These are phyloP conservation scores for Vitis amurensis DNA, from an alignment of 164 flowering plant genomes.

Conservation along the genomic window DNA sequence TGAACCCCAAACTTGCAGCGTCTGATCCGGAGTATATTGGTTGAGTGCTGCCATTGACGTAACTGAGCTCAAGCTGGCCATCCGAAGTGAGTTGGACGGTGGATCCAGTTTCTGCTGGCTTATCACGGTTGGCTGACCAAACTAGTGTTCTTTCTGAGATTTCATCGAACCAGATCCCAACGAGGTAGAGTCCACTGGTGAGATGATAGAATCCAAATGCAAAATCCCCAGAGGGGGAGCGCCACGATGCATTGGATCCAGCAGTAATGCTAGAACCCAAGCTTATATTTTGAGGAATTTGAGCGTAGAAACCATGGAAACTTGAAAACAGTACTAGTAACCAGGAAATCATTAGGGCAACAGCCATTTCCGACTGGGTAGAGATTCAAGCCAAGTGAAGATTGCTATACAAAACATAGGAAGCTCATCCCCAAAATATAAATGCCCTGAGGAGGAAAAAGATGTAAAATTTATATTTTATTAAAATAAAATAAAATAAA, in stretches of 20 bases:
- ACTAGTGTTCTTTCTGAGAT: constrained; percentile 10
- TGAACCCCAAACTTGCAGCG: constrained; percentile 10
- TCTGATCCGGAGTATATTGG: not conserved
- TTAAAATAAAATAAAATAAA: too few relatives aligned
- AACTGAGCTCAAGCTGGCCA: constrained; percentile 16
- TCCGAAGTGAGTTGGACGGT: constrained; percentile 4
- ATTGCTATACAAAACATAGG: too few relatives aligned
- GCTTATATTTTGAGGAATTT: constrained; percentile 11
- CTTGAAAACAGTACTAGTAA: not conserved
- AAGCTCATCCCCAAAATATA: not conserved
- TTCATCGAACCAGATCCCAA: constrained; percentile 11
- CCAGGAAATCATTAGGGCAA: not conserved
- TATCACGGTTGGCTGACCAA: constrained; percentile 17
- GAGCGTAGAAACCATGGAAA: constrained; percentile 5
- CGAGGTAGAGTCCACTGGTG: constrained; percentile 1
- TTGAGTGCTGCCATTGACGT: not conserved
- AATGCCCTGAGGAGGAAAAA: not conserved
- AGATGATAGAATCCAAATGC: constrained; percentile 12
- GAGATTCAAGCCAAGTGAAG: not conserved
- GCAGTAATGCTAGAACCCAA: constrained; percentile 9
- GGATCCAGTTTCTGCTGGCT: constrained; percentile 12
- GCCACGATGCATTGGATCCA: constrained; percentile 6
- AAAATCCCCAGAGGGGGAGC: constrained; percentile 15
- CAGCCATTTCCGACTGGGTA: not conserved
- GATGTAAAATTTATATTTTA: not conserved